Percentiles rank a stretch among this genome's conserved stretches.
phyloP scores from a whole-genome alignment of 2,329 filamentous ascomycete genomes.

The Ceratocystis papillata region DNA sequence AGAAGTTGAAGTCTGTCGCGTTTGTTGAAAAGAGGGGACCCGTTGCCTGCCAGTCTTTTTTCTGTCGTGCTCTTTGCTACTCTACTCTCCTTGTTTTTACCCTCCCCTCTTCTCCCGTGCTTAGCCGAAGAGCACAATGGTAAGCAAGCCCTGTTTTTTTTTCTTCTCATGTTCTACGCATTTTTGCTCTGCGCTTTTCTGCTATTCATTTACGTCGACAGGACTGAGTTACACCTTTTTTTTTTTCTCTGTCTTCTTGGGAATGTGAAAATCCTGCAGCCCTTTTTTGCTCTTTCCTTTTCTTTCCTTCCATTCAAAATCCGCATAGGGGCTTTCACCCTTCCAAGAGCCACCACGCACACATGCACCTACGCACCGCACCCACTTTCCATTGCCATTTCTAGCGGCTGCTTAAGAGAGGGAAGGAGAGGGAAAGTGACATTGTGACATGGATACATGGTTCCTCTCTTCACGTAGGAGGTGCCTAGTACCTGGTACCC shows the following conservation, averaged over 20 bases:
- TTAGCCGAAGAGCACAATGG: background rate
- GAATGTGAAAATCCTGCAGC: slow-evolving; percentile 4
- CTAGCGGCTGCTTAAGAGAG: background rate
- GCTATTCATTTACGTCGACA: background rate
- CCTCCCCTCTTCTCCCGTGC: background rate
- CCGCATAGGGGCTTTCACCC: background rate
- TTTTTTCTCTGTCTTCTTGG: background rate
- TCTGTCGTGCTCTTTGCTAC: background rate
- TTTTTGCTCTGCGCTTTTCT: background rate
- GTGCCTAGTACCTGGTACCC: background rate
- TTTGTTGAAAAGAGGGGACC: slow-evolving; percentile 4
- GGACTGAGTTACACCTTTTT: background rate
- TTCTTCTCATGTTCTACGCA: background rate
- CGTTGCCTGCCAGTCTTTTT: background rate
- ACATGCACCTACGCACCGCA: slow-evolving; percentile 4
- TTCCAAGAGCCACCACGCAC: slow-evolving; percentile 6
- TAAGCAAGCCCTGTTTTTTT: background rate
- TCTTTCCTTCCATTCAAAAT: background rate
- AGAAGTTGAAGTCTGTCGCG: background rate
- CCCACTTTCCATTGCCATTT: background rate
- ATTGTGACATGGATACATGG: background rate
- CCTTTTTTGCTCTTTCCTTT: background rate
- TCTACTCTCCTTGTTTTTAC: background rate
- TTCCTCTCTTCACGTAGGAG: background rate
- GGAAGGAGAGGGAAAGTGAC: too few relatives aligned